These are phyloP conservation scores for Fonsecaea monophora DNA, from an alignment of 2,329 filamentous ascomycete species.

Conservation along the genomic window DNA sequence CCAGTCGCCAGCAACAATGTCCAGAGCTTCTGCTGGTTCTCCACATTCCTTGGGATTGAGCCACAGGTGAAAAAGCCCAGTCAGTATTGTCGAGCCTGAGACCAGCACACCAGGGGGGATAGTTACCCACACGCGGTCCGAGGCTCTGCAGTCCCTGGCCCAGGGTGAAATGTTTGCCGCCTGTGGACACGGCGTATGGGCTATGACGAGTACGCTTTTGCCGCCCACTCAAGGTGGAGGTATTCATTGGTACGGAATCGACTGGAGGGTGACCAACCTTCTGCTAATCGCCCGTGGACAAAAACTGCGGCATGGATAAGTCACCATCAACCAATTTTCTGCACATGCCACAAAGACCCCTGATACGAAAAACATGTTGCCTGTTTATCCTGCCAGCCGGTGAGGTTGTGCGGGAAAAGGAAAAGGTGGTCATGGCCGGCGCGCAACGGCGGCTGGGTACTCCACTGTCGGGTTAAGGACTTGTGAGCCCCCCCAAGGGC, in stretches of 20 bases:
- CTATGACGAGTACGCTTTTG: conserved; percentile 15
- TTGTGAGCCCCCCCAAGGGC: not conserved
- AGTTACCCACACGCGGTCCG: conserved; percentile 21
- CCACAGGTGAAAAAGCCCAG: conserved; percentile 14
- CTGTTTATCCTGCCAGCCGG: not conserved
- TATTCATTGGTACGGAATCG: conserved; percentile 6
- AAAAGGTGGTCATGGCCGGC: conserved; percentile 8
- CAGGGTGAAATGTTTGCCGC: conserved; percentile 13
- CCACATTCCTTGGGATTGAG: conserved; percentile 13
- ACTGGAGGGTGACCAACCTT: not conserved
- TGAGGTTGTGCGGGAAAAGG: not conserved
- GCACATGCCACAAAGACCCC: conserved; percentile 4
- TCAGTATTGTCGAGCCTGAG: conserved; percentile 7
- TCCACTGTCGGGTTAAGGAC: conserved; percentile 3
- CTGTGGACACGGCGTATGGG: conserved; percentile 5
- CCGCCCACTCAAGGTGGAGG: not conserved
- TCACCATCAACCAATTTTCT: conserved; percentile 3
- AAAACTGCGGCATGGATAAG: conserved; percentile 2
- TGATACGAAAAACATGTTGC: not conserved
- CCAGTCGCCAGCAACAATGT: conserved; percentile 1
- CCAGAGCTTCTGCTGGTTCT: conserved; percentile 5
- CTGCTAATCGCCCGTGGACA: not conserved
- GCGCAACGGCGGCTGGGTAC: not conserved
- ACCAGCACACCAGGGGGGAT: conserved; percentile 11
- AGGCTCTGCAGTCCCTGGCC: conserved; percentile 25